Base-by-base conservation (phyloP, 2,329 filamentous ascomycete genomes). In the Trichoderma citrinoviride region DNA sequence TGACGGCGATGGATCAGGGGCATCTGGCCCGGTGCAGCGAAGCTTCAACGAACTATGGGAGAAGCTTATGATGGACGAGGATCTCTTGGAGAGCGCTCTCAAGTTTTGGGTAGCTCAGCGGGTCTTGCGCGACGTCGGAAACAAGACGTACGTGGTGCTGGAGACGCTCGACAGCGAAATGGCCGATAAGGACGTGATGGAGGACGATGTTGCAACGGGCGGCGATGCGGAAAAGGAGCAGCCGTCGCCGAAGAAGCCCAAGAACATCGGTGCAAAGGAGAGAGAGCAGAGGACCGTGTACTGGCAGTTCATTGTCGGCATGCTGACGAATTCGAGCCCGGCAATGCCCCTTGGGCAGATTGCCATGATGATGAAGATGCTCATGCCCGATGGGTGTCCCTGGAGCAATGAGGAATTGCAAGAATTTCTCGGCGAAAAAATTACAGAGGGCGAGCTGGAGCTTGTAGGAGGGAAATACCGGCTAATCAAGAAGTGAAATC, bases 341-440 rank as follows among this genome's bases (percentile, higher is more conserved):
- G 78, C 90, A 29, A 95, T 97, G 91, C 89, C 91, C 57, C 80
- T 93, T 66, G 83, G 83, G 63, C 86, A 93, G 74, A 96, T 99
- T 69, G 84, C 88, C 8, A 96, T 93, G 89, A 97, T 98, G 92
- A 84, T 99, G 83, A 92, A 92, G 78, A 94, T 98, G 84, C 85
- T 94, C 65, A 87, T 97, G 60, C 86, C 91, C 0, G 92, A 92
- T 14, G 93, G 93, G 2, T 97, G 97, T 74, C 87, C 91, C 0
- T 97, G 92, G 84, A 92, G 90, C 67, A 91, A 91, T 72, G 93
- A 97, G 74, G 93, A 98, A 78, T 78, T 98, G 67, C 86, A 88
- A 71, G 90, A 90, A 75, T 90, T 97, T 74, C 77, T 98, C 65
- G 85, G 80, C 8, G 87, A 90, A 66, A 93, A 96, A 85, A 88